Percentiles rank a stretch among this genome's conserved stretches.
These are phyloP conservation scores for Phytophthora quininea DNA, from an alignment of 352 stramenopile genomes.

Conservation along the genomic window DNA sequence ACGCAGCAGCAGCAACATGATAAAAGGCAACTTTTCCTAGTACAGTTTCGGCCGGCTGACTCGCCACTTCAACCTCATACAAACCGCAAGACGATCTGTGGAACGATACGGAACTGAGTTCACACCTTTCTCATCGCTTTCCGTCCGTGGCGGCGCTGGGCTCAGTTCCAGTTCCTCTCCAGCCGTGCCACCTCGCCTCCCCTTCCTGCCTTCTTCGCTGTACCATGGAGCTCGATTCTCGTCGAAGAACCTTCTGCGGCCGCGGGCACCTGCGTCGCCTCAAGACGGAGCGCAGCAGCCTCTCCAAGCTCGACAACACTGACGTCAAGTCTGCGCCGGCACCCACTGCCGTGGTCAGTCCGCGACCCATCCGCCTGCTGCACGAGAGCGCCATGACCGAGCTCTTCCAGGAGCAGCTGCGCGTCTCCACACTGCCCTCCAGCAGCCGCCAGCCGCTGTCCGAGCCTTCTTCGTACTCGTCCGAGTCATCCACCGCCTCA, in stretches of 20 bases:
- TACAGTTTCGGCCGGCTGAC: not conserved
- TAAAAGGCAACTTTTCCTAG: not conserved
- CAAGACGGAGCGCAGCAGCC: slow-evolving; percentile 35
- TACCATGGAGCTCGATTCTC: slow-evolving; percentile 32
- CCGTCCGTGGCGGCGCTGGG: not conserved
- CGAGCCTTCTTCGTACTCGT: slow-evolving; percentile 19
- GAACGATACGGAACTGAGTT: slow-evolving; percentile 7
- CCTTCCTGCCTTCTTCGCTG: not conserved
- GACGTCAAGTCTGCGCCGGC: slow-evolving; percentile 11
- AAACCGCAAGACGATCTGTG: too few species aligned
- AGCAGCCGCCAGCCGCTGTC: slow-evolving; percentile 12
- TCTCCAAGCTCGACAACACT: slow-evolving; percentile 33
- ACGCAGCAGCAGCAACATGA: too few species aligned
- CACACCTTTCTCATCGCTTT: not conserved
- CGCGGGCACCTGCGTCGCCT: slow-evolving; percentile 32
- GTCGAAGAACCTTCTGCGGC: slow-evolving; percentile 35
- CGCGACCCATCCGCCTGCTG: slow-evolving; percentile 35
- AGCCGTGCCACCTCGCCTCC: slow-evolving; percentile 5
- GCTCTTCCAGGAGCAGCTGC: slow-evolving; percentile 51
- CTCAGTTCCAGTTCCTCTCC: slow-evolving; percentile 11
- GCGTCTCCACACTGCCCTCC: slow-evolving; percentile 8
- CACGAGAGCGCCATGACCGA: slow-evolving; percentile 50
- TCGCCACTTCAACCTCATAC: too few species aligned
- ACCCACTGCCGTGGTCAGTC: not conserved
- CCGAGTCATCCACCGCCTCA: slow-evolving; percentile 36